These are phyloP conservation scores for Ophiostoma novo-ulmi DNA, from an alignment of 2,329 filamentous ascomycete species.

Conservation along the genomic window DNA sequence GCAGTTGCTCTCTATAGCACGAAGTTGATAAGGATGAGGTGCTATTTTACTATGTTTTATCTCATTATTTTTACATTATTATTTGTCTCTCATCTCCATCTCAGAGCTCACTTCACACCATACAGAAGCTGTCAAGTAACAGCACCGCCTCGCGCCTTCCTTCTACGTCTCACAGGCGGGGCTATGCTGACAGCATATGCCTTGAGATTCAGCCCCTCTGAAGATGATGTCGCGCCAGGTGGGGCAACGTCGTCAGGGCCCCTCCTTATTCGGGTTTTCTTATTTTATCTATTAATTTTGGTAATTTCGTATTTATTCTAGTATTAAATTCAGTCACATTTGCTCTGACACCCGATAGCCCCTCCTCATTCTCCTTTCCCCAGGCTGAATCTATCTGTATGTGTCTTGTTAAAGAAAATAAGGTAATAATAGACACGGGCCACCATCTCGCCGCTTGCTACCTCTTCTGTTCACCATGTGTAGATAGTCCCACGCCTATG, in stretches of 20 bases:
- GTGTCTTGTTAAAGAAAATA: not conserved
- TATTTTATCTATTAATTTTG: not conserved
- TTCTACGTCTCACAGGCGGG: not conserved
- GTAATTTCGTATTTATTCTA: not conserved
- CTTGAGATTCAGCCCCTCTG: conserved; percentile 7
- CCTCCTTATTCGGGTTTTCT: conserved; percentile 2
- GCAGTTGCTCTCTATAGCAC: not conserved
- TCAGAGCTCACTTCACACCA: not conserved
- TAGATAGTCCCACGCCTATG: not conserved
- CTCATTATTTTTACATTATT: not conserved
- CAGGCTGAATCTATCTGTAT: not conserved
- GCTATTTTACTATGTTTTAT: not conserved
- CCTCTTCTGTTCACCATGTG: not conserved
- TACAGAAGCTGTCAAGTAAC: not conserved
- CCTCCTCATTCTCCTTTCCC: not conserved
- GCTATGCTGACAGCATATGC: conserved; percentile 10
- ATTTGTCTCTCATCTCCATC: not conserved
- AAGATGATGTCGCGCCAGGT: conserved; percentile 1
- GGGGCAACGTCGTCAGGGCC: conserved; percentile 4
- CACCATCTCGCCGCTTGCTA: not conserved
- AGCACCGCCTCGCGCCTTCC: conserved; percentile 6
- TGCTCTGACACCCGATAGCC: not conserved
- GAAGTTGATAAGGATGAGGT: not conserved
- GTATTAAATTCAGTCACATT: not conserved
- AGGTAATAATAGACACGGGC: not conserved